A percentile compares a stretch with the other conserved stretches of the same genome.
Evolutionary conservation across 2,329 filamentous ascomycete genomes (phyloP).

Genomic region (Elsinoe necatrix): DNA sequence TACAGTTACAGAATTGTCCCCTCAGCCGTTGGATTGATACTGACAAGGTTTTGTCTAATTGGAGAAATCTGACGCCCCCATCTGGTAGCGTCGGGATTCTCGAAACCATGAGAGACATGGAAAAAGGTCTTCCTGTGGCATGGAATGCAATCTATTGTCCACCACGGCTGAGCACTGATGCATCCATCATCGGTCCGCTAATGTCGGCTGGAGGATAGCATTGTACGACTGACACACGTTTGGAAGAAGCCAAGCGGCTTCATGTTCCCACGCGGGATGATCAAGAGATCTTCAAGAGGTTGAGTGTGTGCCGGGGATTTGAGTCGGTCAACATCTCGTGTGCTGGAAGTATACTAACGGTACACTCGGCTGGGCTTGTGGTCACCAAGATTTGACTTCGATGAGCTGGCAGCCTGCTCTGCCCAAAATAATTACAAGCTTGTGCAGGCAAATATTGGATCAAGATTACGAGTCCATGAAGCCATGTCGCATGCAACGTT

Average conservation of each 20-base stretch:
- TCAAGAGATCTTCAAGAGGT: neutral
- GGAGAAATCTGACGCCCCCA: conserved; percentile 1
- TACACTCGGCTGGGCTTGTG: conserved; percentile 1
- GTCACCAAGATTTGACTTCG: conserved; percentile 1
- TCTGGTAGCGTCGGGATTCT: conserved; percentile 10
- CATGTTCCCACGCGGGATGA: neutral
- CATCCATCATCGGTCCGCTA: conserved; percentile 1
- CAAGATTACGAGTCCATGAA: conserved; percentile 8
- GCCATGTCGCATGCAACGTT: conserved; percentile 2
- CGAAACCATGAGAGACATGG: conserved; percentile 2
- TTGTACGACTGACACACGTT: neutral
- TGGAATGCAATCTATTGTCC: neutral
- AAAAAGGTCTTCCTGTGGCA: neutral
- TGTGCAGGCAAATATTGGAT: conserved; percentile 6
- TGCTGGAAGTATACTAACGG: neutral
- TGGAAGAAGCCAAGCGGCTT: neutral
- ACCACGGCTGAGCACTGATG: conserved; percentile 5
- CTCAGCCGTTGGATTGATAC: conserved; percentile 2
- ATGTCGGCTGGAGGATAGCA: neutral
- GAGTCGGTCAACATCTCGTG: neutral
- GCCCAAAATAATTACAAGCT: neutral
- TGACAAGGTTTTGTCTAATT: conserved; percentile 11
- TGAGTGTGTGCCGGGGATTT: neutral
- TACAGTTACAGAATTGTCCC: neutral
- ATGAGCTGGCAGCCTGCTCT: neutral